Evolutionary conservation across 495 filamentous ascomycete genomes (phyloP).

Genomic region (Cairneyella variabilis): DNA sequence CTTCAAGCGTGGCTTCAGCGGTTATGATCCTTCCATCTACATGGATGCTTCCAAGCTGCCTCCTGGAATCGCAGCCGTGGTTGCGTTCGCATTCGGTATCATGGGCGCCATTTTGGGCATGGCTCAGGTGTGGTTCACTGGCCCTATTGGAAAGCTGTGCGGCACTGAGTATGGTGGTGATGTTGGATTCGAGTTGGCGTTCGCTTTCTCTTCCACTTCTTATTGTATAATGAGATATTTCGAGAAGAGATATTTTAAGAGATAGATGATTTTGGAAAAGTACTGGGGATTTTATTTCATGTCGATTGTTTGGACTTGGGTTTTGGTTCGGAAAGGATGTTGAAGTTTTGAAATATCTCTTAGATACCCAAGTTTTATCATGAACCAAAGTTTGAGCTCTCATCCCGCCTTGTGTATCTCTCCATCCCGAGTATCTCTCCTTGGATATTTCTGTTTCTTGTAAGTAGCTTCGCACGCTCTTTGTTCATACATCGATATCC

Average conservation of each 20-base stretch:
- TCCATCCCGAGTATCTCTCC: background rate
- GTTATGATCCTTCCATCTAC: conserved; percentile 62
- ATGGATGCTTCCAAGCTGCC: conserved; percentile 58
- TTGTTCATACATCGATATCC: too few species aligned
- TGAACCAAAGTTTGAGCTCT: too few species aligned
- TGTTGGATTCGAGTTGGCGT: conserved; percentile 71
- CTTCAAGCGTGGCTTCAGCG: conserved; percentile 61
- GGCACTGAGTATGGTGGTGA: conserved; percentile 63
- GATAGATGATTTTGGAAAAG: conserved; percentile 33
- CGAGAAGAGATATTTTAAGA: conserved; percentile 51
- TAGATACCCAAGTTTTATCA: too few species aligned
- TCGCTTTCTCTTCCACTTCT: conserved; percentile 44
- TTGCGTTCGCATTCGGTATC: conserved; percentile 65
- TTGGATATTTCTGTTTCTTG: background rate
- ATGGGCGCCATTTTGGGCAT: conserved; percentile 74
- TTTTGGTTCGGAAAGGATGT: too few species aligned
- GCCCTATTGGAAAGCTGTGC: conserved; percentile 64
- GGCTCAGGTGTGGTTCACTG: conserved; percentile 72
- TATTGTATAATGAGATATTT: conserved; percentile 46
- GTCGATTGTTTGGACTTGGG: too few species aligned
- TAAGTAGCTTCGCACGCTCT: too few species aligned
- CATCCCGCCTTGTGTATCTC: too few species aligned
- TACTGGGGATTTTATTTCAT: too few species aligned
- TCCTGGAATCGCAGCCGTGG: conserved; percentile 63
- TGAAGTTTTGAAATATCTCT: too few species aligned